phyloP scores from a whole-genome alignment of 1,284 basidiomycete genomes.

The Flammula alnicola region DNA sequence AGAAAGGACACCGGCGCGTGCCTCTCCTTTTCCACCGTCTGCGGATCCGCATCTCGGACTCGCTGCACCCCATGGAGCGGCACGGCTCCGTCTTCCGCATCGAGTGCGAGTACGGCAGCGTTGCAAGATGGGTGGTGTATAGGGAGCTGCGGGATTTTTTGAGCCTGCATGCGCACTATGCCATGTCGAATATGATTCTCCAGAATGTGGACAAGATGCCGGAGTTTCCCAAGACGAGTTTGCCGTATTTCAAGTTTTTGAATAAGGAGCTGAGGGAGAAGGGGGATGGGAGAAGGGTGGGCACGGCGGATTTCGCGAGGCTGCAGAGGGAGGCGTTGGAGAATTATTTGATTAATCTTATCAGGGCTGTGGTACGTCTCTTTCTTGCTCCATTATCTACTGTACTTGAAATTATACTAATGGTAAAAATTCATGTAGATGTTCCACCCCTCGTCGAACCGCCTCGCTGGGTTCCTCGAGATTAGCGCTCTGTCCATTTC shows the following conservation, averaged over 20 bases:
- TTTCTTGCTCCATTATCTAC: background rate
- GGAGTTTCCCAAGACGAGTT: constrained; percentile 90
- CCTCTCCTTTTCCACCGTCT: constrained; percentile 89
- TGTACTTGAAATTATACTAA: constrained; percentile 13
- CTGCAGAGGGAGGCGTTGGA: constrained; percentile 84
- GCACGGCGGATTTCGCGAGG: constrained; percentile 77
- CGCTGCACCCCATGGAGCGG: constrained; percentile 79
- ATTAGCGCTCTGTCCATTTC: constrained; percentile 88
- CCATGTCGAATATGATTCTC: constrained; percentile 82
- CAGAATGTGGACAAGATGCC: constrained; percentile 80
- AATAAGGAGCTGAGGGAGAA: constrained; percentile 59
- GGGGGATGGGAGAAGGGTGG: constrained; percentile 37
- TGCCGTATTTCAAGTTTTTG: constrained; percentile 88
- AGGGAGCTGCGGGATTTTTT: constrained; percentile 93
- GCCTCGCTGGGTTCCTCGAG: constrained; percentile 94
- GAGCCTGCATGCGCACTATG: constrained; percentile 90
- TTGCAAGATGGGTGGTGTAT: constrained; percentile 95
- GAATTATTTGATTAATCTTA: constrained; percentile 88
- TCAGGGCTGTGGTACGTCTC: constrained; percentile 81
- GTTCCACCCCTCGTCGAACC: constrained; percentile 95
- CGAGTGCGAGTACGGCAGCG: constrained; percentile 97
- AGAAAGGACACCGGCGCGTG: constrained; percentile 82
- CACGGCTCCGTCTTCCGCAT: constrained; percentile 88
- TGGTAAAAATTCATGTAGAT: constrained; percentile 61
- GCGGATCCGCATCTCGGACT: constrained; percentile 84